These are phyloP conservation scores for Annulohypoxylon maeteangense DNA, from an alignment of 495 filamentous ascomycete species.

Conservation along the genomic window DNA sequence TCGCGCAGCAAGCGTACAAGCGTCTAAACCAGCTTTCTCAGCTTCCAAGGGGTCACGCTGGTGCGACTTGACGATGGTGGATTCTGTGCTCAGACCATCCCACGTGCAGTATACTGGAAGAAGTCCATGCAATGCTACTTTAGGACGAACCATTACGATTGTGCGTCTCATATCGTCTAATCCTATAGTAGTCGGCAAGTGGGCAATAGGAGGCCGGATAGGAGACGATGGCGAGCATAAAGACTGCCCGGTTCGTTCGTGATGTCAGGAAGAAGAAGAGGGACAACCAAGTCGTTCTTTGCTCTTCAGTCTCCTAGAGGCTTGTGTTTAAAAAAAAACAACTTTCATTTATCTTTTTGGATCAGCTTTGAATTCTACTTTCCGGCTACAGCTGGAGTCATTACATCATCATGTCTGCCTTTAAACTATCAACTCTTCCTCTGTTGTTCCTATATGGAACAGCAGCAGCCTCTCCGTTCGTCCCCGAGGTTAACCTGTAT, in stretches of 20 bases:
- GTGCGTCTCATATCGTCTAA: slow-evolving; percentile 4
- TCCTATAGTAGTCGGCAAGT: slow-evolving; percentile 30
- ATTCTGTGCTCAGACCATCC: slow-evolving; percentile 23
- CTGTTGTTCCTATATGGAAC: slow-evolving; percentile 24
- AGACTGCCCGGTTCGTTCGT: slow-evolving; percentile 14
- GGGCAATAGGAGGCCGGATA: not conserved
- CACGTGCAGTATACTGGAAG: slow-evolving; percentile 15
- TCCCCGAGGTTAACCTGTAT: slow-evolving; percentile 27
- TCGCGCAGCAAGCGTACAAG: slow-evolving; percentile 10
- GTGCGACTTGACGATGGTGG: slow-evolving; percentile 6
- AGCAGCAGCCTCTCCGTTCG: slow-evolving; percentile 29
- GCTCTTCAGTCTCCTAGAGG: slow-evolving; percentile 11
- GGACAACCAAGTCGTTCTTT: slow-evolving; percentile 27
- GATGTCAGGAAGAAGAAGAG: slow-evolving; percentile 1
- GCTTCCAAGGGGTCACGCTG: slow-evolving; percentile 17
- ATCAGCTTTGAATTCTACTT: not conserved
- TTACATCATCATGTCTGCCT: slow-evolving; percentile 35
- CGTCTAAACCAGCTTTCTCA: slow-evolving; percentile 13
- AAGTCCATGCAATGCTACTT: slow-evolving; percentile 32
- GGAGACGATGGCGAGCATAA: slow-evolving; percentile 26
- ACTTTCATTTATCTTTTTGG: slow-evolving; percentile 4
- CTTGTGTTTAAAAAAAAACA: slow-evolving; percentile 3
- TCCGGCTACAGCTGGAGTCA: not conserved
- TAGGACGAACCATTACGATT: slow-evolving; percentile 16
- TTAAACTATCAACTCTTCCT: slow-evolving; percentile 27